A percentile compares a stretch with the other conserved stretches of the same genome.
Evolutionary conservation across 2,329 filamentous ascomycete species (phyloP).

Genomic region (Sphaerulina vaccinii): DNA sequence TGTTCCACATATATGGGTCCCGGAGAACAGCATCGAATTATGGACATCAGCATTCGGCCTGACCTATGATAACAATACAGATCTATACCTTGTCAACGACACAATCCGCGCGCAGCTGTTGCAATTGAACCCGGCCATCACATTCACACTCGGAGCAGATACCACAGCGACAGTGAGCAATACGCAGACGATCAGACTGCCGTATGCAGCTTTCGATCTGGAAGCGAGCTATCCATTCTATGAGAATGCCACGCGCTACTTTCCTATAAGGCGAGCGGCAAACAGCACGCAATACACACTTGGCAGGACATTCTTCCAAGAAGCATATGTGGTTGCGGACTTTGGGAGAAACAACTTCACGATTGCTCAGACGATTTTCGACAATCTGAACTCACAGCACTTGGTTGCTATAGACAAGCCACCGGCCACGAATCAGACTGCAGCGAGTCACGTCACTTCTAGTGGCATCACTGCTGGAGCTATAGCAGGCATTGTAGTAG

Average conservation of each 20-base stretch:
- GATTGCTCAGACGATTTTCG: slow-evolving; percentile 28
- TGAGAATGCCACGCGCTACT: slow-evolving; percentile 32
- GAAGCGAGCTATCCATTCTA: slow-evolving; percentile 30
- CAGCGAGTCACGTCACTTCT: slow-evolving; percentile 9
- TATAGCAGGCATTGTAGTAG: slow-evolving; percentile 88
- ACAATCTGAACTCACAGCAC: neutral
- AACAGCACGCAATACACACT: slow-evolving; percentile 31
- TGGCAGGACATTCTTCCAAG: slow-evolving; percentile 31
- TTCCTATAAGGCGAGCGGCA: slow-evolving; percentile 27
- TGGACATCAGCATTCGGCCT: slow-evolving; percentile 44
- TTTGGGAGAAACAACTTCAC: slow-evolving; percentile 31
- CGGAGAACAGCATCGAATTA: slow-evolving; percentile 39
- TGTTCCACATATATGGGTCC: slow-evolving; percentile 44
- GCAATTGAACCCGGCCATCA: slow-evolving; percentile 39
- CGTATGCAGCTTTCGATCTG: slow-evolving; percentile 43
- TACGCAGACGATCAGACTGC: slow-evolving; percentile 36
- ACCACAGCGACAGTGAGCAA: slow-evolving; percentile 4
- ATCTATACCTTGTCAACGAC: slow-evolving; percentile 45
- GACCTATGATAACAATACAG: slow-evolving; percentile 39
- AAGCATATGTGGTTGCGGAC: slow-evolving; percentile 33
- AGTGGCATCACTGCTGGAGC: slow-evolving; percentile 72
- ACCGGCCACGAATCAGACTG: neutral
- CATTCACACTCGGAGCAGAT: slow-evolving; percentile 33
- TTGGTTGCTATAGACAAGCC: slow-evolving; percentile 10
- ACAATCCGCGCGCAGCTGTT: slow-evolving; percentile 38